Evolutionary conservation across 2,329 filamentous ascomycete genomes (phyloP).

Genomic region (Trichoderma cornu-damae): DNA sequence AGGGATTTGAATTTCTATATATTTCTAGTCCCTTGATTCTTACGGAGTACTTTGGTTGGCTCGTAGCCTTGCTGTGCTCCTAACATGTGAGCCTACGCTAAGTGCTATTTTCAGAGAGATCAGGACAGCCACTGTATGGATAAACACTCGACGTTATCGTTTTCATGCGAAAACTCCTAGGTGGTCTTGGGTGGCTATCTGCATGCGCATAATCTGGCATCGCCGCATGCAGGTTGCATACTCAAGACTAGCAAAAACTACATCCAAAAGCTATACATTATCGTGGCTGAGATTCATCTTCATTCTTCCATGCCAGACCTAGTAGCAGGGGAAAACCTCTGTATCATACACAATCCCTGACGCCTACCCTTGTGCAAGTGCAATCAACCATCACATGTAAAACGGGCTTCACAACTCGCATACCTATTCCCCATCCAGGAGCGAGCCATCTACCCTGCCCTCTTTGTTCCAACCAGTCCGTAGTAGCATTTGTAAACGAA

Average conservation of each 20-base stretch:
- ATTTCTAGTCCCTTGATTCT: no score
- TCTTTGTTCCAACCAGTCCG: neutral
- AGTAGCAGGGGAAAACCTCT: neutral
- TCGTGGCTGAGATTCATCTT: neutral
- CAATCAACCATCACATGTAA: slow-evolving; percentile 3
- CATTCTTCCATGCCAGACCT: neutral
- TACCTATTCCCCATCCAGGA: neutral
- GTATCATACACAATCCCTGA: slow-evolving; percentile 14
- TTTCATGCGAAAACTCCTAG: no score
- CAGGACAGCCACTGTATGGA: no score
- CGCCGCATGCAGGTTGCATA: neutral
- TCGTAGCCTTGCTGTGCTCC: no score
- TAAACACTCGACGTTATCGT: no score
- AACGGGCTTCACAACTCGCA: neutral
- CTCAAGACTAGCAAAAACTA: neutral
- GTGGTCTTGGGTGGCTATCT: neutral
- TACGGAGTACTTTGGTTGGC: no score
- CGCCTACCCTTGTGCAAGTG: slow-evolving; percentile 17
- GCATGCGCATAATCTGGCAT: neutral
- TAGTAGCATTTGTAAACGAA: neutral
- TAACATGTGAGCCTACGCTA: no score
- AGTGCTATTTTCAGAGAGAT: no score
- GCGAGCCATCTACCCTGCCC: neutral
- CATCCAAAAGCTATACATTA: neutral
- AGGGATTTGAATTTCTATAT: neutral